Evolutionary conservation across 148 eudicot species (phyloP).

Genomic region (Rhododendron henanense): DNA sequence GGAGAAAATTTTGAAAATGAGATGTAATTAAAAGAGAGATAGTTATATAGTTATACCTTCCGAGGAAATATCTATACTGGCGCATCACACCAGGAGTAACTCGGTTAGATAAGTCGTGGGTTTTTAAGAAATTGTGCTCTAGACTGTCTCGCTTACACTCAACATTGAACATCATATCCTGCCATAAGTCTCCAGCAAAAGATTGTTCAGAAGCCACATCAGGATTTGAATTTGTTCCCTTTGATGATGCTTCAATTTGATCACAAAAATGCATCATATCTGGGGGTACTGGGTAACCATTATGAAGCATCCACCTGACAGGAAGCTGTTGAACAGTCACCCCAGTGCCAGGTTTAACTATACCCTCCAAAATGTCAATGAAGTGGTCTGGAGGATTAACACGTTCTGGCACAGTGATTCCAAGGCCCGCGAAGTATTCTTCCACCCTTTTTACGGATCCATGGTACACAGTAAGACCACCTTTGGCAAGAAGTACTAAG

Average conservation of each 20-base stretch:
- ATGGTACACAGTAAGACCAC: constrained; percentile 88
- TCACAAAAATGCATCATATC: constrained; percentile 86
- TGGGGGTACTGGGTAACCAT: constrained; percentile 84
- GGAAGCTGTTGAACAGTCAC: constrained; percentile 86
- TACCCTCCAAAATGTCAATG: constrained; percentile 90
- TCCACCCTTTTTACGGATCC: constrained; percentile 88
- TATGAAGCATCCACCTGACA: constrained; percentile 95
- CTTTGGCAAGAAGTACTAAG: constrained; percentile 90
- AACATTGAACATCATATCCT: constrained; percentile 40
- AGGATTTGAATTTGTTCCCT: constrained; percentile 19
- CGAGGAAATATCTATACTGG: constrained; percentile 84
- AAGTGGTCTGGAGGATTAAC: constrained; percentile 93
- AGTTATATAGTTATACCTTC: constrained; percentile 49
- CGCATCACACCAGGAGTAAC: constrained; percentile 56
- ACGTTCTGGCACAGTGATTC: constrained; percentile 78
- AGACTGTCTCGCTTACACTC: constrained; percentile 37
- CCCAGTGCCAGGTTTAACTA: constrained; percentile 53
- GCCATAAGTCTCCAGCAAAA: constrained; percentile 39
- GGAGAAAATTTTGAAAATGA: neutral
- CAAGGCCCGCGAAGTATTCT: constrained; percentile 73
- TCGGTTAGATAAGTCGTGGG: constrained; percentile 59
- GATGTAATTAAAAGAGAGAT: neutral
- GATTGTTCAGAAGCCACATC: constrained; percentile 32
- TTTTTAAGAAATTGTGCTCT: constrained; percentile 38
- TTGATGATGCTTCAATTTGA: constrained; percentile 50